These are phyloP conservation scores for Vigna mungo DNA, from an alignment of 306 rosid genomes.

Conservation along the genomic window DNA sequence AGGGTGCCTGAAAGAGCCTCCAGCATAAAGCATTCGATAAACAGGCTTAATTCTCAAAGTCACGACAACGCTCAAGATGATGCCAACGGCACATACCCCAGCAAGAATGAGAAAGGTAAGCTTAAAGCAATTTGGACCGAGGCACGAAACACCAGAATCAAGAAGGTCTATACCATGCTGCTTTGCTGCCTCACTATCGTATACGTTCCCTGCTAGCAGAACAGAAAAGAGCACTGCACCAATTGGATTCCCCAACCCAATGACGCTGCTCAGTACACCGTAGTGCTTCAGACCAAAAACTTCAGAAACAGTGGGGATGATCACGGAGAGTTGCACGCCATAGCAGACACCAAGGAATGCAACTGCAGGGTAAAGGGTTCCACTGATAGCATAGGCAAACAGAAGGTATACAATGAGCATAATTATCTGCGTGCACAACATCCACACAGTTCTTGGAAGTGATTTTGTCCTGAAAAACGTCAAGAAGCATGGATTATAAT, in stretches of 20 bases:
- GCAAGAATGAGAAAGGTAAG: constrained; percentile 69
- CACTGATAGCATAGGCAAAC: constrained; percentile 69
- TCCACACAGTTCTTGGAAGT: constrained; percentile 72
- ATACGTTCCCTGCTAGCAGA: constrained; percentile 72
- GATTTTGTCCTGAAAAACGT: constrained; percentile 60
- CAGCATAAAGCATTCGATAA: constrained; percentile 79
- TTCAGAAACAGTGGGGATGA: constrained; percentile 85
- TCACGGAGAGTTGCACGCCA: constrained; percentile 70
- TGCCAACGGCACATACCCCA: constrained; percentile 63
- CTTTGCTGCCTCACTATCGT: constrained; percentile 76
- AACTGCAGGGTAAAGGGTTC: constrained; percentile 65
- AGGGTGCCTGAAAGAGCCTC: constrained; percentile 82
- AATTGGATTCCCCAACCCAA: constrained; percentile 74
- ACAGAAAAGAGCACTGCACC: constrained; percentile 81
- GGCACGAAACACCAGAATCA: constrained; percentile 53
- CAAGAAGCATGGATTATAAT: not conserved
- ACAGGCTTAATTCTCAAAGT: constrained; percentile 70
- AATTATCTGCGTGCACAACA: constrained; percentile 66
- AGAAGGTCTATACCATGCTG: constrained; percentile 54
- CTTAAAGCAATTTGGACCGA: constrained; percentile 76
- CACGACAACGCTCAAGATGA: constrained; percentile 60
- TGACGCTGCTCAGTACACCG: constrained; percentile 64
- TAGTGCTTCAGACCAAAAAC: constrained; percentile 78
- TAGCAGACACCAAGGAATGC: constrained; percentile 76
- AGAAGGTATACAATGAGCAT: constrained; percentile 71